A percentile compares a stretch with the other conserved stretches of the same genome.
phyloP scores from a whole-genome alignment of 306 rosid genomes.

The Quercus gilva region DNA sequence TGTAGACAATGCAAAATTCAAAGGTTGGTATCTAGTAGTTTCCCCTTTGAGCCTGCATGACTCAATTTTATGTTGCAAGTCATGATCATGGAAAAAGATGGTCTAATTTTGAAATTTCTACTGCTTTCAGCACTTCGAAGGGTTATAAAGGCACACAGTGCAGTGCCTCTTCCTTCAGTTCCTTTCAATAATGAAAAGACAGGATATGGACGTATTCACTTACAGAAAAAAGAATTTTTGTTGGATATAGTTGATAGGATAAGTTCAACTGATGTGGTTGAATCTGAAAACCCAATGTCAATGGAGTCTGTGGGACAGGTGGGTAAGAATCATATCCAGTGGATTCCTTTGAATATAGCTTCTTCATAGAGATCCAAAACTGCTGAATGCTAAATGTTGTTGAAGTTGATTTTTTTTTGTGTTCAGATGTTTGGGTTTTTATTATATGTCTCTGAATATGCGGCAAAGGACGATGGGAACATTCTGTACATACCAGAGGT shows the following conservation, averaged over 20 bases:
- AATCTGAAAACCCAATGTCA: conserved; percentile 69
- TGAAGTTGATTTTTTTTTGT: conserved; percentile 25
- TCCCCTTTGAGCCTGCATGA: background rate
- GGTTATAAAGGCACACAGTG: conserved; percentile 59
- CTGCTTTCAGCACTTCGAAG: conserved; percentile 70
- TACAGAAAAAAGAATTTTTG: conserved; percentile 44
- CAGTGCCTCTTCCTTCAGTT: conserved; percentile 55
- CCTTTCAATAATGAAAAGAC: conserved; percentile 63
- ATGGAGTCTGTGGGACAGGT: conserved; percentile 92
- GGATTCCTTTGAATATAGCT: conserved; percentile 1
- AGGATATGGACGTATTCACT: conserved; percentile 63
- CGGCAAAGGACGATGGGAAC: conserved; percentile 45
- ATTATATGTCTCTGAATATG: conserved; percentile 58
- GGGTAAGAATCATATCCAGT: conserved; percentile 9
- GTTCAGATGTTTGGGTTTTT: conserved; percentile 84
- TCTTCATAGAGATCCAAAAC: conserved; percentile 17
- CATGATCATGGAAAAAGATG: conserved; percentile 17
- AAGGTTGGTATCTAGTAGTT: conserved; percentile 42
- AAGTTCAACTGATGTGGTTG: conserved; percentile 39
- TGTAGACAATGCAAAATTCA: conserved; percentile 72
- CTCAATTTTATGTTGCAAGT: background rate
- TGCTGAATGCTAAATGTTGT: conserved; percentile 13
- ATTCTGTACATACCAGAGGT: conserved; percentile 68
- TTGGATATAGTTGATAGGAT: conserved; percentile 54
- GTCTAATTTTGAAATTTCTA: conserved; percentile 14